Conservation (phyloP, 495 filamentous ascomycete species). For the Penicillium coprophilum region DNA sequence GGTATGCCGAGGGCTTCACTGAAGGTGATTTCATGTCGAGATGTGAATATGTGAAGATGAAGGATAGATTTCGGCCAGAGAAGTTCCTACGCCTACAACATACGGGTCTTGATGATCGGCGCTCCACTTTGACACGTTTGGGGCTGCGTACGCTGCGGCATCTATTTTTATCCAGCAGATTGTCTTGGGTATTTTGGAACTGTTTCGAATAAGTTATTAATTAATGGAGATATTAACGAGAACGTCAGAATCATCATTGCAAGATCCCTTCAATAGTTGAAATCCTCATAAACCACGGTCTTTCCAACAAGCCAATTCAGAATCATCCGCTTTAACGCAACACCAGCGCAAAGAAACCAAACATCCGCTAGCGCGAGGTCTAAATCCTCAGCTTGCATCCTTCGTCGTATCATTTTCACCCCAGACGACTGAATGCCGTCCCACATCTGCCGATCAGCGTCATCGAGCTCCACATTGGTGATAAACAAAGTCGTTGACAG, state of each 20-base stretch:
- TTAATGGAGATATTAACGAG: not conserved
- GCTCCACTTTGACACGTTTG: slow-evolving; percentile 29
- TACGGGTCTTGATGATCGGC: slow-evolving; percentile 24
- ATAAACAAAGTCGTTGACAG: slow-evolving; percentile 59
- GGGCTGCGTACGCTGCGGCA: slow-evolving; percentile 29
- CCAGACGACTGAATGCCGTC: slow-evolving; percentile 35
- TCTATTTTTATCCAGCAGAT: slow-evolving; percentile 24
- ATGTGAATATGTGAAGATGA: slow-evolving; percentile 4
- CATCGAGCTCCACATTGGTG: slow-evolving; percentile 34
- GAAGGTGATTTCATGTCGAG: slow-evolving; percentile 36
- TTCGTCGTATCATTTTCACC: slow-evolving; percentile 46
- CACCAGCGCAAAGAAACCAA: slow-evolving; percentile 69
- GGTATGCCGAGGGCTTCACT: slow-evolving; percentile 57
- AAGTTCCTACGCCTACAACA: slow-evolving; percentile 2
- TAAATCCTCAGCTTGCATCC: slow-evolving; percentile 57
- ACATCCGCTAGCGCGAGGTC: slow-evolving; percentile 42
- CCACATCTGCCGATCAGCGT: slow-evolving; percentile 14
- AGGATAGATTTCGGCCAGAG: slow-evolving; percentile 5
- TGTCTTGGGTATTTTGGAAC: not conserved
- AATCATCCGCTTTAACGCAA: slow-evolving; percentile 53
- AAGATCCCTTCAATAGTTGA: slow-evolving; percentile 49
- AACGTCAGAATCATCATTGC: not conserved
- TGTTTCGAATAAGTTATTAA: not conserved
- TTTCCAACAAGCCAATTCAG: slow-evolving; percentile 64
- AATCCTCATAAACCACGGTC: slow-evolving; percentile 66